A percentile compares a stretch with the other conserved stretches of the same genome.
Conservation (phyloP, 495 filamentous ascomycete species). For the Mycothermus thermophilus region DNA sequence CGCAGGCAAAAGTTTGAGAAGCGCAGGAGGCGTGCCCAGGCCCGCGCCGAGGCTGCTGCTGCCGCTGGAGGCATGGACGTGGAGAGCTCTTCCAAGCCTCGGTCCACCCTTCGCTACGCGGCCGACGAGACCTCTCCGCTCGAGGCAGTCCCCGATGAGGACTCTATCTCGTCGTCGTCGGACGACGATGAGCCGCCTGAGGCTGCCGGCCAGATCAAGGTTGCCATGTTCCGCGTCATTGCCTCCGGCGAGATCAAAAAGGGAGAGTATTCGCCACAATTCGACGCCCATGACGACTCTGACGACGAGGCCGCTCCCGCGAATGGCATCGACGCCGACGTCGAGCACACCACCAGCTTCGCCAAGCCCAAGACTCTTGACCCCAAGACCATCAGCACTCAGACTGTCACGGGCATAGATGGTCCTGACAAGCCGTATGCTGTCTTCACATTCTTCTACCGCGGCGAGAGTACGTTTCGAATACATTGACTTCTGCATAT, state of each 20-base stretch:
- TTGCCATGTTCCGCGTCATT: conserved; percentile 87
- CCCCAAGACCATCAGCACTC: conserved; percentile 92
- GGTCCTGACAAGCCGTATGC: conserved; percentile 90
- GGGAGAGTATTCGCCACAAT: conserved; percentile 95
- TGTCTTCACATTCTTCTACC: conserved; percentile 94
- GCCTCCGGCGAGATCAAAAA: conserved; percentile 94
- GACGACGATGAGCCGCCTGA: conserved; percentile 86
- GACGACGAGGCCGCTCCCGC: conserved; percentile 34
- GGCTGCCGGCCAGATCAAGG: conserved; percentile 94
- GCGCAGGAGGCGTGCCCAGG: conserved; percentile 54
- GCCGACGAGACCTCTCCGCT: conserved; percentile 57
- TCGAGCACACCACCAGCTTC: conserved; percentile 97
- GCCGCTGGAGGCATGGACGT: conserved; percentile 39
- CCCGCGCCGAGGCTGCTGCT: conserved; percentile 29
- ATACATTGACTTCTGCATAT: too few species aligned
- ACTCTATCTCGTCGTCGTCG: conserved; percentile 62
- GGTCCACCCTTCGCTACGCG: conserved; percentile 60
- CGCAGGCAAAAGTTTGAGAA: conserved; percentile 79
- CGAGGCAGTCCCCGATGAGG: conserved; percentile 58
- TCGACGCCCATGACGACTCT: conserved; percentile 91
- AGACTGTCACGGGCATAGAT: conserved; percentile 98
- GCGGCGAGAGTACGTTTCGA: conserved; percentile 88
- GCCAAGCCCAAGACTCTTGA: conserved; percentile 95
- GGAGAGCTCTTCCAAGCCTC: conserved; percentile 23
- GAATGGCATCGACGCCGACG: conserved; percentile 43